A percentile compares a stretch with the other conserved stretches of the same genome.
Conservation (phyloP, 2,329 filamentous ascomycete genomes). For the Colletotrichum spaethianum region DNA sequence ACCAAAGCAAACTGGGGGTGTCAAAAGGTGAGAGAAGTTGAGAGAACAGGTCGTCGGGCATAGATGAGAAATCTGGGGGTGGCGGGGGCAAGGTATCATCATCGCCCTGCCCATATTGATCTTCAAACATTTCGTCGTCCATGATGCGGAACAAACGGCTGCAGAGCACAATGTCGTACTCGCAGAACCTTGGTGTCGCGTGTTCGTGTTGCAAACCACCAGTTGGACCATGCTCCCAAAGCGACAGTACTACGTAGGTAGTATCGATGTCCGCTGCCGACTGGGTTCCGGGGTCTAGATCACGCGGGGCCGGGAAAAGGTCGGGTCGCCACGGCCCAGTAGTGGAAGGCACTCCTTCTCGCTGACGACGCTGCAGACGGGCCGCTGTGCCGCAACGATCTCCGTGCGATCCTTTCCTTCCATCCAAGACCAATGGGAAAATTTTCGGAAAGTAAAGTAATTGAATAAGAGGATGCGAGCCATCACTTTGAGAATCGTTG, state of each 20-base stretch:
- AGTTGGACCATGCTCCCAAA: slow-evolving; percentile 29
- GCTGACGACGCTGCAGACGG: slow-evolving; percentile 28
- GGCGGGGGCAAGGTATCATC: slow-evolving; percentile 28
- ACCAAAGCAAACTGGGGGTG: slow-evolving; percentile 42
- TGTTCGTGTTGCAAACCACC: slow-evolving; percentile 23
- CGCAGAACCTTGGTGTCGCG: slow-evolving; percentile 13
- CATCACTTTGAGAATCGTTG: neutral
- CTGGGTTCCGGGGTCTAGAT: slow-evolving; percentile 34
- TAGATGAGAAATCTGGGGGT: slow-evolving; percentile 26
- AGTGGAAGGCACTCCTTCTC: neutral
- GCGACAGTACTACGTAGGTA: no score
- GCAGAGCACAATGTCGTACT: neutral
- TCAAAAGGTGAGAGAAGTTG: slow-evolving; percentile 39
- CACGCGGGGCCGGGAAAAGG: slow-evolving; percentile 31
- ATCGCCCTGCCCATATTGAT: slow-evolving; percentile 17
- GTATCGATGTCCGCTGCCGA: slow-evolving; percentile 25
- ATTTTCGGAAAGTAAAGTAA: neutral
- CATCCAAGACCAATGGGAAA: slow-evolving; percentile 13
- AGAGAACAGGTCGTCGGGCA: slow-evolving; percentile 33
- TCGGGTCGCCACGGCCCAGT: slow-evolving; percentile 30
- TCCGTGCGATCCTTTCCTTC: neutral
- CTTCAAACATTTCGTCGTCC: slow-evolving; percentile 28
- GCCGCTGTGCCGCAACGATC: slow-evolving; percentile 33
- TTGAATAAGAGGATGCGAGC: neutral
- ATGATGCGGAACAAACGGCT: slow-evolving; percentile 7